phyloP scores from a whole-genome alignment of 2,329 filamentous ascomycete genomes.

The Geoglossum cookeanum region DNA sequence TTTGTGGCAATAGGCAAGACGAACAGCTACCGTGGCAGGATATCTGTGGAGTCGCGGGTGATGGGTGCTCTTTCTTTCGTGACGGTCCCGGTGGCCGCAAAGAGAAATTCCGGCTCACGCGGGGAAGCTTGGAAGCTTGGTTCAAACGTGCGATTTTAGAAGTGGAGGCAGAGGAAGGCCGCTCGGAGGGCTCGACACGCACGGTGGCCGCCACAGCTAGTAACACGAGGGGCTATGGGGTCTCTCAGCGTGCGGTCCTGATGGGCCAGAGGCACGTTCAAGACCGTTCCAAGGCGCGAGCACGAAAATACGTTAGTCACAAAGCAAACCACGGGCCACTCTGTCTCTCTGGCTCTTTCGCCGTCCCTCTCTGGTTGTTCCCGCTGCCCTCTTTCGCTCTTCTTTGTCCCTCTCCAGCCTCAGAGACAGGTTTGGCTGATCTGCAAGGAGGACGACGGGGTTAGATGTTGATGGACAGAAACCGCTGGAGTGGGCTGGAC shows the following conservation, averaged over 20 bases:
- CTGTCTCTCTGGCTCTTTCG: too few species aligned
- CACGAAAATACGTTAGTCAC: background rate
- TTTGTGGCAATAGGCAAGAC: background rate
- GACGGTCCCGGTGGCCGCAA: background rate
- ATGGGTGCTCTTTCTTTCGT: background rate
- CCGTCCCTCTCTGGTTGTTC: too few species aligned
- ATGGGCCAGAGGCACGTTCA: background rate
- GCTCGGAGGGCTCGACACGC: background rate
- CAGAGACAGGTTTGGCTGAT: background rate
- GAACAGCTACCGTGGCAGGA: background rate
- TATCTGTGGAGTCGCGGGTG: background rate
- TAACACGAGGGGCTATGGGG: background rate
- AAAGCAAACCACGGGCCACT: background rate
- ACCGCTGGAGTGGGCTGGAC: background rate
- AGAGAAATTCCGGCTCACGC: background rate
- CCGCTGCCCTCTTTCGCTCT: background rate
- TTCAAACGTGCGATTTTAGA: background rate
- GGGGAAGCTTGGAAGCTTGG: background rate
- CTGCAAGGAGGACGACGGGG: background rate
- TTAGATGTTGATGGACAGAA: background rate
- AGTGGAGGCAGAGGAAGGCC: background rate
- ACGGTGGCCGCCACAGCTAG: background rate
- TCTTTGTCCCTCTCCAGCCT: background rate
- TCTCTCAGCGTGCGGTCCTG: background rate
- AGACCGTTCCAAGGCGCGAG: background rate